Evolutionary conservation across 129 eudicot species (phyloP).

Genomic region (Pulicaria dysenterica): DNA sequence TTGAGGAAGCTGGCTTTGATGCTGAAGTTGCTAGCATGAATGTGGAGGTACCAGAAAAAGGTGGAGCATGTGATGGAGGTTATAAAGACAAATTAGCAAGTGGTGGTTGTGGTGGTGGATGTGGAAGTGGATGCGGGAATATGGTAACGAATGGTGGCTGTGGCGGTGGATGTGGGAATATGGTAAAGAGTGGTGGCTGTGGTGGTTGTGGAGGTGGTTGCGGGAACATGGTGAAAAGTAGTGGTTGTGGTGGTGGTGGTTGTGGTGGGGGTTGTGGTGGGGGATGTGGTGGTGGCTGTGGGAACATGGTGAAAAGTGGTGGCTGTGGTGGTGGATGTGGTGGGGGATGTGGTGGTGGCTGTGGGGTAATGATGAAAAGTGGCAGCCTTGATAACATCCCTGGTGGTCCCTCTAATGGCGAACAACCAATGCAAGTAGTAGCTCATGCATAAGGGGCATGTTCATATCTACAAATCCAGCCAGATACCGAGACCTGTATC

Average conservation of each 20-base stretch:
- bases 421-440: conserved; percentile 36
- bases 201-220: conserved; percentile 35
- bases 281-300: conserved; percentile 29
- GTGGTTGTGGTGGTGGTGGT: conserved; percentile 23
- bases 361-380: conserved; percentile 20
- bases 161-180: conserved; percentile 22
- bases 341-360: conserved; percentile 24
- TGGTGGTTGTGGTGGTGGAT: conserved; percentile 29
- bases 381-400: conserved; percentile 19
- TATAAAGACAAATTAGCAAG: conserved; percentile 23
- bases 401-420: conserved; percentile 18
- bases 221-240: conserved; percentile 17
- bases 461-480: conserved; percentile 3
- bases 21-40: conserved; percentile 25
- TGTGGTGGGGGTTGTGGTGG: conserved; percentile 19
- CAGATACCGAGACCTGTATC: conserved; percentile 9
- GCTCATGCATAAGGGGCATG: conserved; percentile 28
- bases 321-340: conserved; percentile 24
- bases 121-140: conserved; percentile 37
- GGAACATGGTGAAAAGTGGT: conserved; percentile 12
- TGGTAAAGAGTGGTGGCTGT: not conserved
- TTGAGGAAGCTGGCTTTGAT: conserved; percentile 21
- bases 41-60: not conserved
- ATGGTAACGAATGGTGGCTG: conserved; percentile 26
- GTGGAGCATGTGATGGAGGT: conserved; percentile 34